phyloP scores from a whole-genome alignment of 1,284 basidiomycete species.

The Heterobasidion parviporum region DNA sequence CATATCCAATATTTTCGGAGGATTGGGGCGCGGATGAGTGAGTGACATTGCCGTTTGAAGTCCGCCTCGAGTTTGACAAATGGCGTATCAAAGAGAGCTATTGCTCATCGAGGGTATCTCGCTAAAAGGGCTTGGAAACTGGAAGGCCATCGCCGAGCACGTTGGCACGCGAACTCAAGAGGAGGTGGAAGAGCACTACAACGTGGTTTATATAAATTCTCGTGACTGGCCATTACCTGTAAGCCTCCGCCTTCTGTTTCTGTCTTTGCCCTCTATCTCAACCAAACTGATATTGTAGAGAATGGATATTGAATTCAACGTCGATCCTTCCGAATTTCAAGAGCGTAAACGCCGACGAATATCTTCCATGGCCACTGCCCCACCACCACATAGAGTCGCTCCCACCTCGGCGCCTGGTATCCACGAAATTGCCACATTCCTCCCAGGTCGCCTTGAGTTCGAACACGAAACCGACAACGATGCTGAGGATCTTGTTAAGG shows the following conservation, averaged over 20 bases:
- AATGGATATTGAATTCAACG: constrained; percentile 65
- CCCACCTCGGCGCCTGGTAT: constrained; percentile 92
- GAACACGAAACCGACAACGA: constrained; percentile 97
- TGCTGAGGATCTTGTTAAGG: constrained; percentile 92
- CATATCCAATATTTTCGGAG: constrained; percentile 90
- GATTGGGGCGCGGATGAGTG: constrained; percentile 99
- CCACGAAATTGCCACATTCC: constrained; percentile 90
- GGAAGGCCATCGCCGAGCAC: constrained; percentile 95
- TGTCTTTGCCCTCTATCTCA: neutral
- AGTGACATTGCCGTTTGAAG: constrained; percentile 19
- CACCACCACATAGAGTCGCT: constrained; percentile 55
- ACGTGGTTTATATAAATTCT: constrained; percentile 75
- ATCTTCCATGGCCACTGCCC: constrained; percentile 51
- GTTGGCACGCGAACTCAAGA: constrained; percentile 93
- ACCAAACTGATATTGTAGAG: constrained; percentile 27
- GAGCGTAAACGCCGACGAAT: constrained; percentile 82
- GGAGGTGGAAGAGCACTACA: constrained; percentile 91
- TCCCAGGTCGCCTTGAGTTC: constrained; percentile 95
- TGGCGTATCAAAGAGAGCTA: constrained; percentile 57
- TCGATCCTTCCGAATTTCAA: constrained; percentile 79
- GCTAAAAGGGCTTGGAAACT: constrained; percentile 90
- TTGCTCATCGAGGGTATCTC: constrained; percentile 87
- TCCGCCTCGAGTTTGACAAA: neutral
- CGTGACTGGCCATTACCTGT: constrained; percentile 76
- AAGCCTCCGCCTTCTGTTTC: constrained; percentile 15